These are phyloP conservation scores for Metschnikowia vanudenii DNA, from an alignment of 805 yeast species.

Conservation along the genomic window DNA sequence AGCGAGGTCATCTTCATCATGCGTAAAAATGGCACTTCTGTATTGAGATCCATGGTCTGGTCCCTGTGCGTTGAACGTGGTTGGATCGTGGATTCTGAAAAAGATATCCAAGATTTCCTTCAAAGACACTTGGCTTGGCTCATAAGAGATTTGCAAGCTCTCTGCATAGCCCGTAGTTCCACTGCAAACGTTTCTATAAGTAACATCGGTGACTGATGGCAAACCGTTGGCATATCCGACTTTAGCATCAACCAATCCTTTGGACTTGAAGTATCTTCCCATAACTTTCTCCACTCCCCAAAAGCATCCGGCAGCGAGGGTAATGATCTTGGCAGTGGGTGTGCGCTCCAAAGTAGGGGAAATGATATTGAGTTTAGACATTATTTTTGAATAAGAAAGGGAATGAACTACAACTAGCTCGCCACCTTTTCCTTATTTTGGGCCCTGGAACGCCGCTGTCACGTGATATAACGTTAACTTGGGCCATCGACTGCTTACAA, in stretches of 20 bases:
- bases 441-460: background rate
- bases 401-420: background rate
- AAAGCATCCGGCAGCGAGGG: constrained; percentile 65
- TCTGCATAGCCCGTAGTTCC: constrained; percentile 82
- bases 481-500: background rate
- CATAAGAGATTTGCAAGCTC: constrained; percentile 77
- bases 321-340: constrained; percentile 34
- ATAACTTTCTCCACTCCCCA: constrained; percentile 90
- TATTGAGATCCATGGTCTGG: constrained; percentile 89
- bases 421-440: background rate
- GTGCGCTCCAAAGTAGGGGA: constrained; percentile 39
- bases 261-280: constrained; percentile 62
- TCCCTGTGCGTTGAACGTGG: constrained; percentile 80
- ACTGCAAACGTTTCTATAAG: constrained; percentile 69
- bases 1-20: constrained; percentile 48
- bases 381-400: background rate
- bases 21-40: constrained; percentile 76
- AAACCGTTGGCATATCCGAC: constrained; percentile 92
- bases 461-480: constrained; percentile 13
- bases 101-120: constrained; percentile 75
- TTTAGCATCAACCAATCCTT: constrained; percentile 68
- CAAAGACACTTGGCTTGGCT: constrained; percentile 61
- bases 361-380: constrained; percentile 13
- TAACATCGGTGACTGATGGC: constrained; percentile 43
- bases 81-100: constrained; percentile 93